phyloP scores from a whole-genome alignment of 805 yeast species.

The Pichia occidentalis region DNA sequence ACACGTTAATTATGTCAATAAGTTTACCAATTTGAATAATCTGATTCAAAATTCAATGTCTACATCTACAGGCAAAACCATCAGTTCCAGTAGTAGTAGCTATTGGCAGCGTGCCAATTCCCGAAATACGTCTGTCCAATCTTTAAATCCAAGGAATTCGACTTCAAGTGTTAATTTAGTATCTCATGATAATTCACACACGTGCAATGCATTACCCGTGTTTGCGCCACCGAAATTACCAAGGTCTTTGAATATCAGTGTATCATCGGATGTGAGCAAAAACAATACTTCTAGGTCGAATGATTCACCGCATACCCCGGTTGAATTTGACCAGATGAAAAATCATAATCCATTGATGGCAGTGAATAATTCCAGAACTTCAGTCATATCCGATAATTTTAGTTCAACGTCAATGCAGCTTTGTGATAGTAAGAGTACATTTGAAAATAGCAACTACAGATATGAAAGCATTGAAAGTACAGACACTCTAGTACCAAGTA shows the following conservation, averaged over 20 bases:
- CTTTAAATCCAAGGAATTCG: slow-evolving; percentile 7
- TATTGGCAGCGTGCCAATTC: slow-evolving; percentile 23
- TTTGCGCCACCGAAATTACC: slow-evolving; percentile 15
- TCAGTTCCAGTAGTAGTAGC: slow-evolving; percentile 8
- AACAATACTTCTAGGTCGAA: neutral
- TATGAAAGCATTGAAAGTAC: neutral
- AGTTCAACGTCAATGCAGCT: neutral
- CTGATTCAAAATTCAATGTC: neutral
- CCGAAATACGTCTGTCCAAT: slow-evolving; percentile 12
- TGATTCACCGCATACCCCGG: slow-evolving; percentile 16
- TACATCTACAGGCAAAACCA: slow-evolving; percentile 18
- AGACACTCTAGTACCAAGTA: neutral
- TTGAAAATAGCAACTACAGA: too few relatives aligned
- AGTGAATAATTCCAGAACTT: neutral
- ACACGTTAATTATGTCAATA: neutral
- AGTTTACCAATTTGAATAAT: neutral
- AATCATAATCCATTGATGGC: neutral
- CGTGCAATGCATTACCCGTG: slow-evolving; percentile 12
- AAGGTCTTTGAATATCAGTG: slow-evolving; percentile 7
- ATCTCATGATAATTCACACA: neutral
- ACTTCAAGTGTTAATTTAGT: slow-evolving; percentile 1
- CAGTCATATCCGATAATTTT: neutral
- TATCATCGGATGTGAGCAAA: slow-evolving; percentile 3
- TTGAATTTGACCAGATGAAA: slow-evolving; percentile 10
- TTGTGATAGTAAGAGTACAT: slow-evolving; percentile 6